Evolutionary conservation across 2,329 filamentous ascomycete genomes (phyloP), one percentile per base, ranked within the genome.

Genomic region (Ascosphaera aggregata): DNA sequence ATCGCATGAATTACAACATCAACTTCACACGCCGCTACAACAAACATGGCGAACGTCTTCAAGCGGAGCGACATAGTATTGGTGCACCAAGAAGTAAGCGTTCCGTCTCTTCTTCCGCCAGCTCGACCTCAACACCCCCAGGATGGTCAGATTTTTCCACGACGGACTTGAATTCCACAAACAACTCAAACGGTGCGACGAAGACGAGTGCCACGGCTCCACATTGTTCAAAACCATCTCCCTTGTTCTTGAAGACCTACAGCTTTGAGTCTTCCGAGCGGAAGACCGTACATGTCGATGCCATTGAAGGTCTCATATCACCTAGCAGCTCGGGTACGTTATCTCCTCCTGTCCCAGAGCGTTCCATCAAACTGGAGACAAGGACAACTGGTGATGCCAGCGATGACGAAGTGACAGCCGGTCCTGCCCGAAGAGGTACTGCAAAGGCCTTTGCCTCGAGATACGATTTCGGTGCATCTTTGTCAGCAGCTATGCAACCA

Each of bases 381-480:
- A 73, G 76, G 45, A 65, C 89, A 41, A 84, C 82, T 63, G 67
- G 65, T 31, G 68, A 71, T 42, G 71, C 73, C 52, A 78, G 80
- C 13, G 54, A 65, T 36, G 74, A 69, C 47, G 55, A 80, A 40
- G 67, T 77, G 18, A 71, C 69, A 40, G 73, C 80, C 45, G 54
- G 60, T 34, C 60, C 61, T 15, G 52, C 58, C 34, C 61, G 55
- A 17, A 59, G 61, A 31, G 56, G 57, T 30, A 63, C 50, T 54
- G 73, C 69, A 45, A 74, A 80, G 48, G 79, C 76, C 15, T 94
- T 95, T 55, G 80, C 82, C 36, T 85, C 85, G 56, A 78, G 89
- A 40, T 98, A 98, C 55, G 86, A 95, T 60, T 95, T 98, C 55
- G 76, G 80, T 43, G 81, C 81, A n/a, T 95, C 89, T 0, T 67